Base-by-base conservation (phyloP, 2,329 filamentous ascomycete genomes). In the Colletotrichum musicola region DNA sequence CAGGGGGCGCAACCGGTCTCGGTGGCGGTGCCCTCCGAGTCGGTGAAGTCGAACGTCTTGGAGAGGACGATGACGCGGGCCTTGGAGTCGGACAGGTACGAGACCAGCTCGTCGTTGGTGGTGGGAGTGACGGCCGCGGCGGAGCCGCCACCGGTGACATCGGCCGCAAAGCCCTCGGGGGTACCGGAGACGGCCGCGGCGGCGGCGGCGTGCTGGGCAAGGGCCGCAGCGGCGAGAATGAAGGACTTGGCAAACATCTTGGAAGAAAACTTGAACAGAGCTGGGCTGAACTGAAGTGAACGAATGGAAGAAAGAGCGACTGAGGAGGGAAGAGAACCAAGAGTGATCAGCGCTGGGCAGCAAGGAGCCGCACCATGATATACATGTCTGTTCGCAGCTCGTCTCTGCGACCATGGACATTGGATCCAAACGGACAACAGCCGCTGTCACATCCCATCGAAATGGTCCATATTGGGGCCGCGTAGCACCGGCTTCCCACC, bases 111-210 rank as follows among this genome's bases (percentile, higher is more conserved):
- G 25, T 79, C 82, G 57, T 78, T 88, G 61, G 81, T 85, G 27
- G 76, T 81, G 13, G 88, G 88, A 72, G 87, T 86, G 18, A 86
- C 86, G 27, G 86, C 77, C 6, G 81, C 78, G 22, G 86, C 88
- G 67, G 73, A 81, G 62, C 88, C 88, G 73, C 89, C 89, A 40
- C 89, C 89, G 27, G 89, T 91, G 38, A 88, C 85, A 57, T 86
- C 85, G 64, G 78, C 78, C 51, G 79, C 82, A 72, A 84, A 83
- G 12, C 82, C 82, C 72, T 83, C 79, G 16, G 82, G 78, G 20
- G 78, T 71, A 57, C 81, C 80, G 20, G 75, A 75, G 53, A 81
- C 80, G 42, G 77, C 57, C 53, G 35, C 64, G 59, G 64, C 64
- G n/a, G 65, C 64, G 20, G 65, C 69, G 7, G 53, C 69, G 16